These are phyloP conservation scores for Agrostemma githago DNA, from an alignment of 148 eudicot species.

Conservation along the genomic window DNA sequence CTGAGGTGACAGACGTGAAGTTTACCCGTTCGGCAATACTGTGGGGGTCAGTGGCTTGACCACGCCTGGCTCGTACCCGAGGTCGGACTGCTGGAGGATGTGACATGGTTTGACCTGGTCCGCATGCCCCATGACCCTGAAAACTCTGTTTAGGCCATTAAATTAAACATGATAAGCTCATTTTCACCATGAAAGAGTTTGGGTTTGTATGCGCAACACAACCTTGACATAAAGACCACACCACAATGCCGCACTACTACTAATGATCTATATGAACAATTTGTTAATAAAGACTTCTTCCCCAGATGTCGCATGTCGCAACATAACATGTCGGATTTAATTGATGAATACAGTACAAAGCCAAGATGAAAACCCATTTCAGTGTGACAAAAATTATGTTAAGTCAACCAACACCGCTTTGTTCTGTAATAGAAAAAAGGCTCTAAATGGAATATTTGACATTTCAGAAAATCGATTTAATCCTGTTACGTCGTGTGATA, in stretches of 20 bases:
- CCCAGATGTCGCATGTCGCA: too few relatives aligned
- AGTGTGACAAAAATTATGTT: neutral
- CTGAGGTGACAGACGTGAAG: neutral
- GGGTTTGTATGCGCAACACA: neutral
- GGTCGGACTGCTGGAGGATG: slow-evolving; percentile 45
- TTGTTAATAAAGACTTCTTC: too few relatives aligned
- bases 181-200: neutral
- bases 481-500: neutral
- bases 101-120: slow-evolving; percentile 27
- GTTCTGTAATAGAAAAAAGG: neutral
- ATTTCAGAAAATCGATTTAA: slow-evolving; percentile 6
- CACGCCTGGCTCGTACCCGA: slow-evolving; percentile 52
- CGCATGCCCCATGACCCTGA: slow-evolving; percentile 36
- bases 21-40: slow-evolving; percentile 50
- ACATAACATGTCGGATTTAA: too few relatives aligned
- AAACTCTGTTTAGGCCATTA: slow-evolving; percentile 25
- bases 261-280: too few relatives aligned
- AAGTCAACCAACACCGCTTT: neutral
- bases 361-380: neutral
- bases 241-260: too few relatives aligned
- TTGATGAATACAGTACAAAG: too few relatives aligned
- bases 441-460: slow-evolving; percentile 9
- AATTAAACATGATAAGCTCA: neutral
- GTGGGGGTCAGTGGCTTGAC: slow-evolving; percentile 56
- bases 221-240: too few relatives aligned